Conservation (phyloP, 1,139 yeast species). For the Debaryomyces psychrophilus region DNA sequence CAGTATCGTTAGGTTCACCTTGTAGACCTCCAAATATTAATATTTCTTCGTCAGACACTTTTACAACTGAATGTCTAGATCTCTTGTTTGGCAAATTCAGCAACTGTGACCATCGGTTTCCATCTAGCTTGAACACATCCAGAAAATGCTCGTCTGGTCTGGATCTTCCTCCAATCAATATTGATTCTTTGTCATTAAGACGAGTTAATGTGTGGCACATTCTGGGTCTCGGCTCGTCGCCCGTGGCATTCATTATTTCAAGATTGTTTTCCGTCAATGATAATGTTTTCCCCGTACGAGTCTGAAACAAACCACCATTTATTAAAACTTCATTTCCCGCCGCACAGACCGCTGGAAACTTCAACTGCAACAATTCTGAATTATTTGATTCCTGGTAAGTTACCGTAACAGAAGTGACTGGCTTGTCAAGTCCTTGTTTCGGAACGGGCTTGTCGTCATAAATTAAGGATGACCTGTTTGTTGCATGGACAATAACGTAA, state of each 20-base stretch:
- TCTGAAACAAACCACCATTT: constrained; percentile 61
- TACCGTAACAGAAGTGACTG: constrained; percentile 15
- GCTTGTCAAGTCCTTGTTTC: neutral
- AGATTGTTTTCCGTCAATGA: constrained; percentile 20
- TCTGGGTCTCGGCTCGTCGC: constrained; percentile 43
- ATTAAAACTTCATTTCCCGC: constrained; percentile 31
- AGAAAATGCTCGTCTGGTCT: constrained; percentile 54
- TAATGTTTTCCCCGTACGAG: constrained; percentile 33
- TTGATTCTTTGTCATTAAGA: constrained; percentile 26
- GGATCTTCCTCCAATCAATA: constrained; percentile 71
- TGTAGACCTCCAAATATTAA: constrained; percentile 58
- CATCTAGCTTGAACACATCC: constrained; percentile 31
- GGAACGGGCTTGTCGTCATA: constrained; percentile 12
- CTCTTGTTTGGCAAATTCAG: constrained; percentile 48
- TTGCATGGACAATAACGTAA: constrained; percentile 69
- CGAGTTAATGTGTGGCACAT: constrained; percentile 61
- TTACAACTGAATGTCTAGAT: constrained; percentile 56
- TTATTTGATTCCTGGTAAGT: constrained; percentile 12
- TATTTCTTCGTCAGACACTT: constrained; percentile 34
- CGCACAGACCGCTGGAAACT: constrained; percentile 49
- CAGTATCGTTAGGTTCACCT: constrained; percentile 10
- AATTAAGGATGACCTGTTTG: constrained; percentile 34
- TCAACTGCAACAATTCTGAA: constrained; percentile 33
- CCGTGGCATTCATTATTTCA: constrained; percentile 15
- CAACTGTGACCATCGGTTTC: constrained; percentile 36